Evolutionary conservation across 108 stramenopile genomes (phyloP), one percentile per base, ranked within the genome.

Genomic region (Cyclotella sp.): DNA sequence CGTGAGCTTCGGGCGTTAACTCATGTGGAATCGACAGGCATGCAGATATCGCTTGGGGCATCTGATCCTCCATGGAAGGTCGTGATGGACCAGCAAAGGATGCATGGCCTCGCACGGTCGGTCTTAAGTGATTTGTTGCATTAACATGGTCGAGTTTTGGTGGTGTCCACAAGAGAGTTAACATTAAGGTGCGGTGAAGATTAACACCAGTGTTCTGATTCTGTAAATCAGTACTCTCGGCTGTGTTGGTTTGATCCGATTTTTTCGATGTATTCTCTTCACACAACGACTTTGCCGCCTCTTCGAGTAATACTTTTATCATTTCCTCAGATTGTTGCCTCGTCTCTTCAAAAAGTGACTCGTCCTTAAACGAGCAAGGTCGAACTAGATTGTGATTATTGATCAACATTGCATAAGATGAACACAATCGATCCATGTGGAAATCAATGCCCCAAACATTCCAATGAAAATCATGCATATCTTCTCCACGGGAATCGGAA

Each of bases 401-500:
- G 0, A 59, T 24, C n/a, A 82, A 39, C 40, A 44, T 68, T 59
- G 46, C n/a, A 63, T 76, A 88, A 0, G 88, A 93, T 43, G 67
- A 55, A 9, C 58, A 53, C 53, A 93, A 68, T 52, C 93, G 78
- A 13, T 87, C 51, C 58, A 86, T 40, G 73, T 93, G 93, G 82
- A 88, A 93, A 26, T 87, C 77, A 18, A 53, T 57, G 22, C 88
- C 90, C 89, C 89, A 90, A 24, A 84, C 71, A 46, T 72, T 80
- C 80, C 82, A 87, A 34, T 45, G 24, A 59, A 26, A 12, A 63
- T 55, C 46, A 47, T 59, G 40, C 42, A 58, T 21, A 27, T 54
- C 46, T 9, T 19, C n/a, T 12, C 24, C 27, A 11, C 13, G 27
- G 16, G 49, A 3, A 16, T 19, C 19, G 49, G 3, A 16, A 19